These are phyloP conservation scores for Coccomyxa subellipsoidea DNA, from an alignment of 163 green algal species.

Conservation along the genomic window DNA sequence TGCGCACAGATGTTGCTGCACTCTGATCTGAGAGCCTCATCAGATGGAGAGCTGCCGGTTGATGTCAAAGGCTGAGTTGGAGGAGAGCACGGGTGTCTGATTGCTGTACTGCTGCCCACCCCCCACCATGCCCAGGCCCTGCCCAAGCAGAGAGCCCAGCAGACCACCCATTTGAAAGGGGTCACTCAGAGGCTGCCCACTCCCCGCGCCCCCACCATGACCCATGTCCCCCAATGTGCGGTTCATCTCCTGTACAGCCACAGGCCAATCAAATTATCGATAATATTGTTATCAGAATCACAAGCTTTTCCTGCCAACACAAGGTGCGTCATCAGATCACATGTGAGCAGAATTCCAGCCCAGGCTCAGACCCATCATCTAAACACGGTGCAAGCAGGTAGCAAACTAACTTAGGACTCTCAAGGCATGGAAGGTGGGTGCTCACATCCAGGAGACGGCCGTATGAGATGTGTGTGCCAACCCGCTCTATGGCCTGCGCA, in stretches of 20 bases:
- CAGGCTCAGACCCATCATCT: too few relatives aligned
- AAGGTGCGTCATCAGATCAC: neutral
- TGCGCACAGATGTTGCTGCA: too few relatives aligned
- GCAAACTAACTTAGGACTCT: slow-evolving; percentile 33
- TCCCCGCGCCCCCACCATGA: neutral
- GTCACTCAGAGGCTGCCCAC: neutral
- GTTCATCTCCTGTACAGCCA: neutral
- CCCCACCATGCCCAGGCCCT: neutral
- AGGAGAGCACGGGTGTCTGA: slow-evolving; percentile 3
- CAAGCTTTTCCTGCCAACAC: neutral
- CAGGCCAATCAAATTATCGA: neutral
- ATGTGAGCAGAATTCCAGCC: neutral
- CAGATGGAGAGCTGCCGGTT: slow-evolving; percentile 2
- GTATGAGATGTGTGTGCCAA: slow-evolving; percentile 33
- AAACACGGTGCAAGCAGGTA: neutral
- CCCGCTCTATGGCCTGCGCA: slow-evolving; percentile 69
- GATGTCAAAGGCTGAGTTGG: neutral
- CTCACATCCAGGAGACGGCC: slow-evolving; percentile 37
- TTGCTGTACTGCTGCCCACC: neutral
- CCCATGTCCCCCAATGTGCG: neutral
- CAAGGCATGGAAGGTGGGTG: slow-evolving; percentile 8
- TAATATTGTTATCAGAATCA: neutral
- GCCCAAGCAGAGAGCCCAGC: neutral
- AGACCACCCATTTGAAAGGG: neutral
- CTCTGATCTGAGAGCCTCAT: neutral